Evolutionary conservation across 2,329 filamentous ascomycete species (phyloP), one percentile per base, ranked within the genome.

Genomic region (Teratosphaeriaceae sp.): DNA sequence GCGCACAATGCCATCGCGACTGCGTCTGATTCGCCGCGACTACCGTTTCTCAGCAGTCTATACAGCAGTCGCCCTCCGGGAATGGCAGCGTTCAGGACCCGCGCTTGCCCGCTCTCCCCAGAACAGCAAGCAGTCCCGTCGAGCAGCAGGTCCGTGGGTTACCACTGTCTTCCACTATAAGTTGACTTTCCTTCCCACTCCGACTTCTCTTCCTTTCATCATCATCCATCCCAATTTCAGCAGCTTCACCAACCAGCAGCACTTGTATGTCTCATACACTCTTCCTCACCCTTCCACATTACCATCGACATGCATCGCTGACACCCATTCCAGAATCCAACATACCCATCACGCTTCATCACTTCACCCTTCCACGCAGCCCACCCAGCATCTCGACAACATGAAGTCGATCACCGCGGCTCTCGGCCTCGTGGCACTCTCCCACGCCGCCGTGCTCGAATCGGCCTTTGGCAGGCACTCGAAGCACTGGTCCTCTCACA

Each of bases 331-430:
- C 29, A 31, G 29, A 8, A 31, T 31, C 6, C 29, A 7, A 8
- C 30, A 35, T 22, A 16, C 11, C 9, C 24, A 6, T 11, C 27
- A 33, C 18, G 11, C 33, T 21, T 16, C 39, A 35, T 6, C 11
- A 34, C 30, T 15, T 13, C 38, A 30, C 23, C 38, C 30, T 24
- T 19, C 34, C 39, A 30, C 27, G 9, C 19, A 37, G 18, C n/a
- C 26, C 6, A n/a, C 29, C 38, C 26, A 27, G 9, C 31, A n/a
- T n/a, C n/a, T n/a, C 22, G 13, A 31, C 34, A 43, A 45, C 44
- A 64, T 53, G 30, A 71, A 71, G 65, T 67, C 63, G 54, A 60
- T 57, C 38, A 51, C 46, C 19, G 23, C 44, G 2, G 35, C 38
- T 16, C 40, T 49, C 24, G 44, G 38, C 34, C 39, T 69, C 46